These are phyloP conservation scores for Pseudognaphalium luteoalbum DNA, from an alignment of 129 eudicot genomes.

Conservation along the genomic window DNA sequence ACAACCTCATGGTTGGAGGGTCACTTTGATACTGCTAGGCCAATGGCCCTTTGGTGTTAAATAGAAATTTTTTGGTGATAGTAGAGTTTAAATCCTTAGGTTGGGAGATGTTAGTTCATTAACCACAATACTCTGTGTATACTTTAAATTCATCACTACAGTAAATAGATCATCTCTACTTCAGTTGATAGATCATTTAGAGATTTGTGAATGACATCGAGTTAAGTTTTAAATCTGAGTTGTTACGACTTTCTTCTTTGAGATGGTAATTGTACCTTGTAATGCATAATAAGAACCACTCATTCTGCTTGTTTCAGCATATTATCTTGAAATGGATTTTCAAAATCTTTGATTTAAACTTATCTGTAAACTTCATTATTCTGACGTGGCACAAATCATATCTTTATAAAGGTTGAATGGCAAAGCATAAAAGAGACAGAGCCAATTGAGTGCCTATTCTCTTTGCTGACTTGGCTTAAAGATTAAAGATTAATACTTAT, in stretches of 20 bases:
- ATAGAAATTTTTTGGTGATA: no score
- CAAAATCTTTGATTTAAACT: slow-evolving; percentile 3
- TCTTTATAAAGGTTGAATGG: slow-evolving; percentile 30
- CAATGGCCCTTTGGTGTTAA: no score
- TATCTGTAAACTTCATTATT: slow-evolving; percentile 6
- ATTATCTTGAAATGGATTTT: slow-evolving; percentile 6
- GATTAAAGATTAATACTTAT: neutral
- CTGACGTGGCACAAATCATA: slow-evolving; percentile 7
- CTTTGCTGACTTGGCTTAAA: slow-evolving; percentile 13
- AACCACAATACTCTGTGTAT: neutral
- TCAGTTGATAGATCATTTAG: neutral
- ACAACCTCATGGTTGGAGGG: no score
- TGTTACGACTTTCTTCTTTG: neutral
- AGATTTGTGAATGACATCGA: neutral
- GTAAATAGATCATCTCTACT: neutral
- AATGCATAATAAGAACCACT: neutral
- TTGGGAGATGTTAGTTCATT: neutral
- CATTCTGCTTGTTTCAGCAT: neutral
- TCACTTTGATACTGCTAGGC: no score
- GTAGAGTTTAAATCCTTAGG: no score
- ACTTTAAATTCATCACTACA: neutral
- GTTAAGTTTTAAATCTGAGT: neutral
- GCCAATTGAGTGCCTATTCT: neutral
- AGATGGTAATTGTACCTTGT: slow-evolving; percentile 16
- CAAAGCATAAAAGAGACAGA: slow-evolving; percentile 17